A percentile compares a stretch with the other conserved stretches of the same genome.
These are phyloP conservation scores for Avena insularis DNA, from an alignment of 176 grass and related monocot species.

Conservation along the genomic window DNA sequence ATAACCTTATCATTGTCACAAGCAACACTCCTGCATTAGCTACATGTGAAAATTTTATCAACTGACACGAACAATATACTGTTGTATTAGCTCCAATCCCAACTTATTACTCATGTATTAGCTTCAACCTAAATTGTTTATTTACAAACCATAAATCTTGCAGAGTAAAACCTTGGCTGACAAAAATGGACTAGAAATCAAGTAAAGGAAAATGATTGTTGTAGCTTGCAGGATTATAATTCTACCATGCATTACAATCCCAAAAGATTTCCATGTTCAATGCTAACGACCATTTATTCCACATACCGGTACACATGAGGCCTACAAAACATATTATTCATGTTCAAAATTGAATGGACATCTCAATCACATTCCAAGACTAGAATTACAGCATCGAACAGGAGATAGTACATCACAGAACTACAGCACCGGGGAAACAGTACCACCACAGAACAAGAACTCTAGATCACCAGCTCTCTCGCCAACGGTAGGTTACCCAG, in stretches of 20 bases:
- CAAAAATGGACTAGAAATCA: background rate
- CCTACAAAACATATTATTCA: constrained; percentile 47
- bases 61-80: background rate
- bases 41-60: background rate
- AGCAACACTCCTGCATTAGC: background rate
- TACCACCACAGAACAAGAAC: constrained; percentile 31
- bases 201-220: background rate
- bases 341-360: constrained; percentile 59
- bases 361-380: constrained; percentile 36
- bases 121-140: background rate
- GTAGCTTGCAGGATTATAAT: background rate
- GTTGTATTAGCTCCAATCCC: background rate
- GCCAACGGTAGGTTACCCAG: background rate
- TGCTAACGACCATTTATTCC: constrained; percentile 48
- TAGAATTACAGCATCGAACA: constrained; percentile 32
- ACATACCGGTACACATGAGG: constrained; percentile 12
- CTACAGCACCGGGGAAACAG: background rate
- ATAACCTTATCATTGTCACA: background rate
- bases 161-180: constrained; percentile 4
- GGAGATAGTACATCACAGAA: constrained; percentile 32
- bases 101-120: background rate
- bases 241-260: background rate
- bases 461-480: constrained; percentile 15
- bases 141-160: background rate
- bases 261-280: background rate